These are phyloP conservation scores for Martensiomyces pterosporus DNA, from an alignment of 192 early-diverging fungal species.

Conservation along the genomic window DNA sequence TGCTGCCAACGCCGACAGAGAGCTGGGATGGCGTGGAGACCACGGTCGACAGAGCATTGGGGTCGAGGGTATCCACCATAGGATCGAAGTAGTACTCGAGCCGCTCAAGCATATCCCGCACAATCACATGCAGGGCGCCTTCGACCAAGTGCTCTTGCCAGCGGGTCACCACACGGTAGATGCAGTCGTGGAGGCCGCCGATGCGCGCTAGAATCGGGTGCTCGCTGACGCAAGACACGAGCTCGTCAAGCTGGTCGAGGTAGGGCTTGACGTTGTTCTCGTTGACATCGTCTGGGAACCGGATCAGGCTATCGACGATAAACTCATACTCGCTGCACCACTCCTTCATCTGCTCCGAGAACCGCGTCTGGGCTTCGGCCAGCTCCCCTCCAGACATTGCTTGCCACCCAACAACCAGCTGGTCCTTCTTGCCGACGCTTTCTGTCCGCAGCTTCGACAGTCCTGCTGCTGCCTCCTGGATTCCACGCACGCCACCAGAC, in stretches of 20 bases:
- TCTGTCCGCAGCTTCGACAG: neutral
- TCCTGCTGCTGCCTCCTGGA: slow-evolving; percentile 1
- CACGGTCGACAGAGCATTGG: no score
- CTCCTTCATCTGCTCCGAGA: slow-evolving; percentile 19
- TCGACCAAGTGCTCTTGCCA: slow-evolving; percentile 41
- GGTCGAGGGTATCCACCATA: slow-evolving; percentile 10
- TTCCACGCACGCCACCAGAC: no score
- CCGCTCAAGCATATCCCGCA: slow-evolving; percentile 42
- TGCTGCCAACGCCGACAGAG: neutral
- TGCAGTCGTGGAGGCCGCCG: slow-evolving; percentile 31
- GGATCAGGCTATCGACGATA: slow-evolving; percentile 33
- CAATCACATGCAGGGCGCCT: slow-evolving; percentile 21
- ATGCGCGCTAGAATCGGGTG: slow-evolving; percentile 38
- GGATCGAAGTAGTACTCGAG: slow-evolving; percentile 49
- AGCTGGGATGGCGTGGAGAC: slow-evolving; percentile 1
- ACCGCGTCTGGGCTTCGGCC: slow-evolving; percentile 21
- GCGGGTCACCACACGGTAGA: slow-evolving; percentile 19
- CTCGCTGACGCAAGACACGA: slow-evolving; percentile 11
- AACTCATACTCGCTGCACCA: slow-evolving; percentile 45
- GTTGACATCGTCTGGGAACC: slow-evolving; percentile 29
- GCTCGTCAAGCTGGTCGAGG: slow-evolving; percentile 29
- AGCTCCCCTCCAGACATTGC: slow-evolving; percentile 30
- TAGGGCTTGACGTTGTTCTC: slow-evolving; percentile 11
- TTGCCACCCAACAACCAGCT: slow-evolving; percentile 40
- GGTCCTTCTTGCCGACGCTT: slow-evolving; percentile 3